A percentile compares a stretch with the other conserved stretches of the same genome.
Conservation (phyloP, 352 stramenopile genomes). For the Globisporangium cylindrosporum region DNA sequence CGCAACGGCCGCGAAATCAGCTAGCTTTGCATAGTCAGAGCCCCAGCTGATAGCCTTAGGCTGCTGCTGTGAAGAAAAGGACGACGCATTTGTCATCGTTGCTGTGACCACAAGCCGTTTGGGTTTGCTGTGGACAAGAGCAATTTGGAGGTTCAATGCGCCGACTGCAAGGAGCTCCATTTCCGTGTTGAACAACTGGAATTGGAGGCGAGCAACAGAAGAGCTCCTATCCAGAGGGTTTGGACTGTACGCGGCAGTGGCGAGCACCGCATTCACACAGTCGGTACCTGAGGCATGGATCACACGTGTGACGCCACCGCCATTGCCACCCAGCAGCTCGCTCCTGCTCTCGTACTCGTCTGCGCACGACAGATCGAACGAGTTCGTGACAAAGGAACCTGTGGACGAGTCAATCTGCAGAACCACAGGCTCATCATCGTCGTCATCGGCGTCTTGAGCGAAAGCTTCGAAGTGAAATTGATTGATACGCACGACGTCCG, state of each 20-base stretch:
- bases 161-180: slow-evolving; percentile 9
- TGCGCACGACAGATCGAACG: slow-evolving; percentile 1
- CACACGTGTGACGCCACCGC: background rate
- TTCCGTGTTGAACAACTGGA: slow-evolving; percentile 16
- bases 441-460: background rate
- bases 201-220: background rate
- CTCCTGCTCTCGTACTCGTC: slow-evolving; percentile 12
- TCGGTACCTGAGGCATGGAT: slow-evolving; percentile 19
- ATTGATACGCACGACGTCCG: slow-evolving; percentile 4
- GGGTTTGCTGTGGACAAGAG: background rate
- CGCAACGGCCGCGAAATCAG: background rate
- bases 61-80: background rate
- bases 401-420: slow-evolving; percentile 21
- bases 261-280: slow-evolving; percentile 26
- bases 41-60: background rate
- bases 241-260: slow-evolving; percentile 4
- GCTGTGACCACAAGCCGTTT: slow-evolving; percentile 12
- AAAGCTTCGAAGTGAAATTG: background rate
- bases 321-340: background rate
- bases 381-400: slow-evolving; percentile 13
- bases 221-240: background rate
- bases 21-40: background rate
- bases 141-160: background rate
- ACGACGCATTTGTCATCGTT: background rate
- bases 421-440: slow-evolving; percentile 8